Evolutionary conservation across 306 rosid species (phyloP), one percentile per base, ranked within the genome.

Genomic region (Quercus dentata): DNA sequence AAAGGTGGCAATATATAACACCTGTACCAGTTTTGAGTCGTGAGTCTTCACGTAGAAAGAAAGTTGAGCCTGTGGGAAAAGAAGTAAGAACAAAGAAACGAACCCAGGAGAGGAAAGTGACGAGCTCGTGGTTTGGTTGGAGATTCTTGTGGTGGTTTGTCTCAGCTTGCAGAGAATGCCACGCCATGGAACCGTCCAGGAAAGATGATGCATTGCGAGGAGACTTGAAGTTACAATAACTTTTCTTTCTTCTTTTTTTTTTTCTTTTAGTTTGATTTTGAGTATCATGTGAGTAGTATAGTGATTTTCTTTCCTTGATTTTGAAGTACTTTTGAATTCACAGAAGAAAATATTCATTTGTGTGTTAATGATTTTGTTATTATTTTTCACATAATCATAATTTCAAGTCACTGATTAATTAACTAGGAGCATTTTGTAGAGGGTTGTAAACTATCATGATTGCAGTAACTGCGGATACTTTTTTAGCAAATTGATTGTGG

Each of bases 1-100:
- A 86, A 80, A 88, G 94, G 82, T 92, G 99, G 97, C 97, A 90
- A 74, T 91, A 90, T 74, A 92, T 92, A 74, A 88, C 91, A 11
- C 87, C 97, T 1, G 87, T 87, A 33, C 93, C 90, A 0, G 72
- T 65, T 27, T 78, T 90, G 77, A 89, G 74, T 61, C 92, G 95
- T 0, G 91, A 92, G 5, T 61, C 79, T 2, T 90, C 97, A 0
- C 71, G 83, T 49, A 80, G 87, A 81, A 87, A 74, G 81, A 91
- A 69, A 51, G 76, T 33, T 52, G 74, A 74, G 3, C 27, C 46
- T 38, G 63, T 2, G 57, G 76, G 64, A 76, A 80, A 73, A 59
- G 68, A 79, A 23, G 67, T 44, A 25, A 64, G 25, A 46, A 49
- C 25, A 3, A 75, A 68, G 51, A 71, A 56, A 23, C 27, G 72